These are phyloP conservation scores for Purshia tridentata DNA, from an alignment of 306 rosid genomes.

Conservation along the genomic window DNA sequence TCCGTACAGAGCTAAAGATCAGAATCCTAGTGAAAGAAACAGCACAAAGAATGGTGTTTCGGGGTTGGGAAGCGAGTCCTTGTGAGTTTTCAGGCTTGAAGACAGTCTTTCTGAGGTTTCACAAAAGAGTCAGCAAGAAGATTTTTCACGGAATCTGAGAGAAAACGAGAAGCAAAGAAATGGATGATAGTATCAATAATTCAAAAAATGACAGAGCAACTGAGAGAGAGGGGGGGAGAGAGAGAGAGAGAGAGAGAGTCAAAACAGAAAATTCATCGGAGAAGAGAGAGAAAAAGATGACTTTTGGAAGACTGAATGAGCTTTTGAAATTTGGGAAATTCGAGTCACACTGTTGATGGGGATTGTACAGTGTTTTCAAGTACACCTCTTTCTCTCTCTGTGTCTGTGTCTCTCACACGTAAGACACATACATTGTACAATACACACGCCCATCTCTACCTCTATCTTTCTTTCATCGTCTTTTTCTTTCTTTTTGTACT, in stretches of 20 bases:
- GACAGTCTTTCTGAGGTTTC: no score
- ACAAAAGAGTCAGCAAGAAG: no score
- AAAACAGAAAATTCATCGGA: neutral
- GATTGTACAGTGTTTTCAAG: neutral
- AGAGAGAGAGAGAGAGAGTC: neutral
- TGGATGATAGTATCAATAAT: neutral
- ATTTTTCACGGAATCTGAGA: neutral
- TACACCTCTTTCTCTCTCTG: no score
- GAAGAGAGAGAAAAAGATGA: slow-evolving; percentile 5
- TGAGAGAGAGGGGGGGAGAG: neutral
- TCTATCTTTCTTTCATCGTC: neutral
- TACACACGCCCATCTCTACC: no score
- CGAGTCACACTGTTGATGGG: slow-evolving; percentile 11
- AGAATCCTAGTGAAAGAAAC: no score
- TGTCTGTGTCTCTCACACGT: no score
- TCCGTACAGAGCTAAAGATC: no score
- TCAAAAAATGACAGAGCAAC: slow-evolving; percentile 1
- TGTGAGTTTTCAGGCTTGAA: no score
- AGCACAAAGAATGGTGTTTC: no score
- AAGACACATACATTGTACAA: no score
- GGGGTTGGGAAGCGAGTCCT: no score
- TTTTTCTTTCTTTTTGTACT: neutral
- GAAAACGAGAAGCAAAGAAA: neutral
- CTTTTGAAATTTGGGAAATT: slow-evolving; percentile 1
- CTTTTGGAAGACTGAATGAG: slow-evolving; percentile 11